phyloP scores from a whole-genome alignment of 495 filamentous ascomycete species.

The Pyrenula massariospora region DNA sequence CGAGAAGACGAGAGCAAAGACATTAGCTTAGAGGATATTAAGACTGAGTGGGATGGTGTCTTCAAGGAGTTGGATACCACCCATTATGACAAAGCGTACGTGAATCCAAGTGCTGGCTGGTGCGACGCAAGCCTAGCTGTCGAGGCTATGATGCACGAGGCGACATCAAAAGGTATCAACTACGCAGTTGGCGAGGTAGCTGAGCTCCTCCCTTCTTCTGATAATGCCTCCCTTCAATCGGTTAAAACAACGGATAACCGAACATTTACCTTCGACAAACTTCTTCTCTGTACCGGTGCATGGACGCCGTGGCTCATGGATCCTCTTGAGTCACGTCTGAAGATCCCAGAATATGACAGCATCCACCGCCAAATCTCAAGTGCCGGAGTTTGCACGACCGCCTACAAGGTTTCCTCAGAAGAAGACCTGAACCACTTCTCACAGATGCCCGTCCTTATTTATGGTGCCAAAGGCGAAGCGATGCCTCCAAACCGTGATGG shows the following conservation, averaged over 20 bases:
- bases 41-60: constrained; percentile 16
- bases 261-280: not conserved
- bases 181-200: constrained; percentile 20
- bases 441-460: constrained; percentile 25
- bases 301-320: constrained; percentile 14
- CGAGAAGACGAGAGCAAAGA: constrained; percentile 5
- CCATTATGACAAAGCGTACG: constrained; percentile 19
- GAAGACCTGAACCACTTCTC: constrained; percentile 10
- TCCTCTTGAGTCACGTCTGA: constrained; percentile 18
- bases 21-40: constrained; percentile 18
- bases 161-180: constrained; percentile 18
- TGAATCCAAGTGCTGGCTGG: constrained; percentile 21
- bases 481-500: constrained; percentile 20
- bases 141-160: constrained; percentile 18
- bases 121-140: constrained; percentile 15
- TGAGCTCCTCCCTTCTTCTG: constrained; percentile 9
- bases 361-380: constrained; percentile 26
- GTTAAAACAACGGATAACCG: constrained; percentile 15
- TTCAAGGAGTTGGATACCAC: constrained; percentile 14
- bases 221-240: constrained; percentile 7
- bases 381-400: constrained; percentile 25
- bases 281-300: not conserved
- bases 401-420: constrained; percentile 17
- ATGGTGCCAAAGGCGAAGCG: constrained; percentile 19
- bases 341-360: constrained; percentile 11